phyloP scores from a whole-genome alignment of 345 rosid genomes.

The Pugionium dolabratum region DNA sequence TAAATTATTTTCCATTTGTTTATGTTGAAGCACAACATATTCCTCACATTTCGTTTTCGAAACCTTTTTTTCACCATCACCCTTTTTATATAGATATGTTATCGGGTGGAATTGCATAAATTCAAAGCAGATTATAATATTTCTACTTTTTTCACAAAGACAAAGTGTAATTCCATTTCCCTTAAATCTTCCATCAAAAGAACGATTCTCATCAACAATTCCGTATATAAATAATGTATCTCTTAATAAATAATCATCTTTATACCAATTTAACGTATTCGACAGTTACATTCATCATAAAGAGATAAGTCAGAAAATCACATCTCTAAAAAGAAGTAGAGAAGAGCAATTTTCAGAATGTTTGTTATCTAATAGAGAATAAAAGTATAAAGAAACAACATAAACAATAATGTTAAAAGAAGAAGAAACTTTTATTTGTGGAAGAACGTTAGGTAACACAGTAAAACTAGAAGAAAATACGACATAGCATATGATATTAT shows the following conservation, averaged over 20 bases:
- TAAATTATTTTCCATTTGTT: background rate
- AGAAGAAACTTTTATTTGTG: conserved; percentile 8
- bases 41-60: conserved; percentile 30
- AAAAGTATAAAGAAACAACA: conserved; percentile 24
- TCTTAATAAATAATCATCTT: too few species aligned
- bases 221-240: too few species aligned
- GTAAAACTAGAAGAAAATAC: conserved; percentile 10
- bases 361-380: conserved; percentile 14
- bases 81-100: background rate
- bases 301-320: too few species aligned
- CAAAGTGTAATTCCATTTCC: background rate
- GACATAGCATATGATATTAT: too few species aligned
- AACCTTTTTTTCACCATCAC: conserved; percentile 17
- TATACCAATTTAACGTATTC: too few species aligned
- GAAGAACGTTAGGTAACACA: conserved; percentile 33
- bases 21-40: conserved; percentile 9
- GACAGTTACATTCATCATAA: too few species aligned
- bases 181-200: conserved; percentile 8
- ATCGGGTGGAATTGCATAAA: conserved; percentile 4
- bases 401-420: conserved; percentile 28
- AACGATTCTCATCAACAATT: conserved; percentile 3
- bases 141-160: background rate
- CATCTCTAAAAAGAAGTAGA: background rate
- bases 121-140: conserved; percentile 15
- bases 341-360: background rate